A percentile compares a stretch with the other conserved stretches of the same genome.
phyloP scores from a whole-genome alignment of 768 basidiomycete genomes.

The Thelephora aurantiotincta region DNA sequence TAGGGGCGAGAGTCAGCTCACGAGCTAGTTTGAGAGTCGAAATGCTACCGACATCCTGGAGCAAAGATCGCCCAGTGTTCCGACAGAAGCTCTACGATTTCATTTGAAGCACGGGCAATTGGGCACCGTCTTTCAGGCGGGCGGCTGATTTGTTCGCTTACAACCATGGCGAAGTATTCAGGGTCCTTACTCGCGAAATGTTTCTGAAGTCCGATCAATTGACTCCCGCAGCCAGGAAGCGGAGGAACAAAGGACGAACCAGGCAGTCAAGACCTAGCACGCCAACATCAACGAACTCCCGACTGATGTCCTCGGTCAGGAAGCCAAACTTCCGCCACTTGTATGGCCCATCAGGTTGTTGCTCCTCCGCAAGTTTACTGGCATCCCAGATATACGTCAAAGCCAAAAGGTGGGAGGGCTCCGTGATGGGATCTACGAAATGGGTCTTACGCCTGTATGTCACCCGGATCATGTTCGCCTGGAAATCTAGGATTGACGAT shows the following conservation, averaged over 20 bases:
- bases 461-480: conserved; percentile 71
- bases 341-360: conserved; percentile 31
- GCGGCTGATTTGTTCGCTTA: conserved; percentile 69
- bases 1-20: conserved; percentile 12
- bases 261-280: conserved; percentile 73
- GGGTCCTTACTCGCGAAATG: conserved; percentile 55
- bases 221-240: neutral
- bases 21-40: neutral
- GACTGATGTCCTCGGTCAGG: conserved; percentile 53
- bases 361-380: conserved; percentile 40
- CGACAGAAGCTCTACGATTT: conserved; percentile 71
- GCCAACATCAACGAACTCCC: conserved; percentile 70
- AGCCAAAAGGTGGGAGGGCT: conserved; percentile 39
- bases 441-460: conserved; percentile 73
- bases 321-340: conserved; percentile 79
- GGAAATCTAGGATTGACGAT: conserved; percentile 78
- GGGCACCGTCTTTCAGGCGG: conserved; percentile 67
- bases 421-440: conserved; percentile 52
- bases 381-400: conserved; percentile 58
- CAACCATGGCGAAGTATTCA: conserved; percentile 66
- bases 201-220: conserved; percentile 25
- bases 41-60: conserved; percentile 52
- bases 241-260: conserved; percentile 24
- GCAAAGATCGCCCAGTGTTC: conserved; percentile 81
- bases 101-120: conserved; percentile 71